These are phyloP conservation scores for Lachancea thermotolerans DNA, from an alignment of 805 yeast species.

Conservation along the genomic window DNA sequence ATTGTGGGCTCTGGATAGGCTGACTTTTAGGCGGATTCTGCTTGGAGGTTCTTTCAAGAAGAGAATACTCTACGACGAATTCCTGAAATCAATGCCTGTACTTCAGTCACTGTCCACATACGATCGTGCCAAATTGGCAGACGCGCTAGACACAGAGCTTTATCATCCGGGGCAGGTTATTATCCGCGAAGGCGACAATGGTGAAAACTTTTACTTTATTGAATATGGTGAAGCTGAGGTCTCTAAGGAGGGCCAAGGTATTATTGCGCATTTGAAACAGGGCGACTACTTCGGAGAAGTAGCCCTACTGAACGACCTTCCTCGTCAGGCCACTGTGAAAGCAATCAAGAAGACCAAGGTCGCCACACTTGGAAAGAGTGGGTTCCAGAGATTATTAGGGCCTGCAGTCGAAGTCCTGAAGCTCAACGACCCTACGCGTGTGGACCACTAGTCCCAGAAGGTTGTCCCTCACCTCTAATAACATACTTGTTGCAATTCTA, in stretches of 20 bases:
- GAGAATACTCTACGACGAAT: slow-evolving; percentile 84
- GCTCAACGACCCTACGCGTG: slow-evolving; percentile 71
- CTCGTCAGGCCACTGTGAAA: slow-evolving; percentile 88
- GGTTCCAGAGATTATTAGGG: slow-evolving; percentile 89
- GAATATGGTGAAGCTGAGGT: slow-evolving; percentile 83
- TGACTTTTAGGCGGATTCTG: slow-evolving; percentile 85
- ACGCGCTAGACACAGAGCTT: slow-evolving; percentile 77
- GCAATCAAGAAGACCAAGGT: slow-evolving; percentile 73
- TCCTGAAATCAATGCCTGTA: slow-evolving; percentile 80
- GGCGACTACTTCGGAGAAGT: slow-evolving; percentile 97
- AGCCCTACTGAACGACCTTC: slow-evolving; percentile 83
- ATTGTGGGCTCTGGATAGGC: slow-evolving; percentile 89
- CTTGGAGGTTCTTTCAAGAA: slow-evolving; percentile 86
- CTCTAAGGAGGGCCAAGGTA: slow-evolving; percentile 50
- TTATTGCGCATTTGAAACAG: slow-evolving; percentile 51
- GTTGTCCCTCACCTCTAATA: neutral
- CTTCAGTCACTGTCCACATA: slow-evolving; percentile 64
- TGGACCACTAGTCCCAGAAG: slow-evolving; percentile 2
- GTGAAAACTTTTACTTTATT: slow-evolving; percentile 66
- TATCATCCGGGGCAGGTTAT: slow-evolving; percentile 68
- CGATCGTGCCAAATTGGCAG: slow-evolving; percentile 88
- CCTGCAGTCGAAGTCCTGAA: slow-evolving; percentile 88
- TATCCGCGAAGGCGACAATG: slow-evolving; percentile 79
- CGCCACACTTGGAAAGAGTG: slow-evolving; percentile 87
- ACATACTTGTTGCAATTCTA: neutral